Base-by-base conservation (phyloP, 2,329 filamentous ascomycete genomes). In the Colletotrichum agaves region DNA sequence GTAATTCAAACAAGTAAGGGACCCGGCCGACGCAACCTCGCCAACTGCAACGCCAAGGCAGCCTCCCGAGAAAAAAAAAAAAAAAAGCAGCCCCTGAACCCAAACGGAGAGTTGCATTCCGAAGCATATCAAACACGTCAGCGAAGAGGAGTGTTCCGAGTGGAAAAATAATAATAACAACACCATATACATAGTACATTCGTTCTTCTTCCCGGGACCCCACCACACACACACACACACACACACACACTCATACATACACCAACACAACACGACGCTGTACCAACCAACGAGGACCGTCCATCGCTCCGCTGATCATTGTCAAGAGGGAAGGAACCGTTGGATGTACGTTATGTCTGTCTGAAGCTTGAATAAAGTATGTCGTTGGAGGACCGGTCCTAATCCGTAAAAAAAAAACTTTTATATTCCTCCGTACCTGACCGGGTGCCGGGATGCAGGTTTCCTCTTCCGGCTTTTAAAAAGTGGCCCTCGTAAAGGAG, bases 81-180 rank as follows among this genome's bases (percentile, higher is more conserved):
- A 35, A 19, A 21, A 37, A 23, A 27, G 27, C 41, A 11, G 58
- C 46, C 58, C 58, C 58, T 61, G 58, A 59, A 23, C 21, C 10
- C 50, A 37, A 35, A 23, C 21, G 17, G 44, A 41, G 46, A 61
- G 58, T 61, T 52, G 58, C 46, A 61, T 61, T 43, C 58, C 58
- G 46, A 19, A 21, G 21, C 46, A 44, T 52, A 35, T 61, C 33
- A 52, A 61, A 61, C 58, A 43, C 35, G 15, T 46, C 58, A 61
- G 19, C 35, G 52, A 19, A 10, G 35, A 27, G 19, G 35, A 33
- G 21, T 6, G 7, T 21, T 27, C 27, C 27, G 27, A 27, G 27
- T 27, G 27, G 3, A 7, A 27, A 7, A 27, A 27, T 7, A 27
- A 27, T 1, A 27, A 27, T 27, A 7, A 7, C 8, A 2, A 27